Evolutionary conservation across 164 flowering plant species (phyloP).

Genomic region (Berberis vulgaris): DNA sequence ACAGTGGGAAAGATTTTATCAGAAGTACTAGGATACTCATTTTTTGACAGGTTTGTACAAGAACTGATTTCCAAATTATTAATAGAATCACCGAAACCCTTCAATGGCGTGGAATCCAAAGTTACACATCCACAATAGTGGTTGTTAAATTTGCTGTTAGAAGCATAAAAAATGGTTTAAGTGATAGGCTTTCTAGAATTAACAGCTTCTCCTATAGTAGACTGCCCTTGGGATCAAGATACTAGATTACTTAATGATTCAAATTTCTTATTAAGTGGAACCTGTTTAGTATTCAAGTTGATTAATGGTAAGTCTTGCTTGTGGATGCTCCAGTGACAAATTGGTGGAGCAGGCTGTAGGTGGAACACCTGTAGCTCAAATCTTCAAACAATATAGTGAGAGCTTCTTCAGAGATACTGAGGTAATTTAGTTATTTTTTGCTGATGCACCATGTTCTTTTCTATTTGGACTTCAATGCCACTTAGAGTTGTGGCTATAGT

Average conservation of each 20-base stretch:
- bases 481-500: not conserved
- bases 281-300: not conserved
- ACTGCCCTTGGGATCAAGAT: too few species aligned
- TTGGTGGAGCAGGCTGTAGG: conserved; percentile 55
- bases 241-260: too few species aligned
- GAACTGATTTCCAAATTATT: conserved; percentile 8
- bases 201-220: conserved; percentile 6
- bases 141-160: conserved; percentile 2
- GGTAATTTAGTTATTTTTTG: conserved; percentile 22
- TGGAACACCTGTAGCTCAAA: conserved; percentile 53
- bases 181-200: too few species aligned
- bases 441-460: not conserved
- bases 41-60: conserved; percentile 69
- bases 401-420: conserved; percentile 58
- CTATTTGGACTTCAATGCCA: conserved; percentile 7
- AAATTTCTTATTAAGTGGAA: too few species aligned
- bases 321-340: conserved; percentile 42
- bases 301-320: conserved; percentile 1
- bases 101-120: not conserved
- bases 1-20: conserved; percentile 81
- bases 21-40: conserved; percentile 67
- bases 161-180: too few species aligned
- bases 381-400: conserved; percentile 53
- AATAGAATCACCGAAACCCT: too few species aligned
- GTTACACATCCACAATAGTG: not conserved